A percentile compares a stretch with the other conserved stretches of the same genome.
phyloP scores from a whole-genome alignment of 306 rosid species.

The Leucaena leucocephala region DNA sequence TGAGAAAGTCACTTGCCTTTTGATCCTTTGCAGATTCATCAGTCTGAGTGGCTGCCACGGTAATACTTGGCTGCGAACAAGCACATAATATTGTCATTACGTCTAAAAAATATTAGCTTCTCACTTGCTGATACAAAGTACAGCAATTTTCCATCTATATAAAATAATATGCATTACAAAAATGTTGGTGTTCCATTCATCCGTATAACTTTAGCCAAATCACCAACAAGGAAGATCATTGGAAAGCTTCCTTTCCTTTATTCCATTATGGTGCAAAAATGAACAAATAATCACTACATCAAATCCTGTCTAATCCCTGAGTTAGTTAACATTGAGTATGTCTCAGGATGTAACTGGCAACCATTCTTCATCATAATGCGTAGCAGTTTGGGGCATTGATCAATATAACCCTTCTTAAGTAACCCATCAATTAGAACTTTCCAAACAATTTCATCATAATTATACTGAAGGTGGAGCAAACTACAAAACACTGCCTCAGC shows the following conservation, averaged over 20 bases:
- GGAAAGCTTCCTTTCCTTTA: slow-evolving; percentile 28
- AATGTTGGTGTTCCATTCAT: slow-evolving; percentile 32
- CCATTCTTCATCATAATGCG: slow-evolving; percentile 65
- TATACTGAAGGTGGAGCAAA: slow-evolving; percentile 62
- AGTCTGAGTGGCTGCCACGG: not conserved
- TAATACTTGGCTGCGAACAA: not conserved
- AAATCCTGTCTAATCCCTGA: slow-evolving; percentile 51
- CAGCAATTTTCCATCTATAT: slow-evolving; percentile 4
- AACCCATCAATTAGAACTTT: slow-evolving; percentile 83
- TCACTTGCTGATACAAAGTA: slow-evolving; percentile 20
- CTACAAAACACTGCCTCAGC: slow-evolving; percentile 61
- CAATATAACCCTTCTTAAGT: slow-evolving; percentile 58
- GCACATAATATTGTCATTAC: slow-evolving; percentile 7
- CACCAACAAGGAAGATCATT: slow-evolving; percentile 27
- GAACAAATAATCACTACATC: slow-evolving; percentile 18
- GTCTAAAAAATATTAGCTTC: slow-evolving; percentile 26
- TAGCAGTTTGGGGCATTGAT: slow-evolving; percentile 65
- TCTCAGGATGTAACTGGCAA: slow-evolving; percentile 69
- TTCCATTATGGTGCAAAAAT: slow-evolving; percentile 25
- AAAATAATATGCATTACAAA: slow-evolving; percentile 23
- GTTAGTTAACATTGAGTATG: slow-evolving; percentile 65
- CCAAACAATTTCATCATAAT: slow-evolving; percentile 83
- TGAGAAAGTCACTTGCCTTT: slow-evolving; percentile 49
- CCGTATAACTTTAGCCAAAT: slow-evolving; percentile 16
- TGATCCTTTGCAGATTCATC: slow-evolving; percentile 17